A percentile compares a stretch with the other conserved stretches of the same genome.
phyloP scores from a whole-genome alignment of 2,329 filamentous ascomycete species.

The Penicillium decumbens region DNA sequence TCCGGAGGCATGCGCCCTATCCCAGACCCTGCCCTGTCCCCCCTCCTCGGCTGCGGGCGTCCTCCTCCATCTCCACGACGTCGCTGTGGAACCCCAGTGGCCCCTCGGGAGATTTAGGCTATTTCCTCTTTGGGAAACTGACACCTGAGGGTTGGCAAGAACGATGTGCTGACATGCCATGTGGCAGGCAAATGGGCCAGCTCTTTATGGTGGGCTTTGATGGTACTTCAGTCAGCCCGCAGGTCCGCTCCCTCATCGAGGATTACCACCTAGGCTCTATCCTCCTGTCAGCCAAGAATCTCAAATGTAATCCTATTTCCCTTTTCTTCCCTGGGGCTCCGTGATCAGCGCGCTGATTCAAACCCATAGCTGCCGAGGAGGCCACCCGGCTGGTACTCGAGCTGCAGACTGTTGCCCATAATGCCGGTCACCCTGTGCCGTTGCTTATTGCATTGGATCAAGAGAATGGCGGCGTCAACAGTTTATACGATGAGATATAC shows the following conservation, averaged over 20 bases:
- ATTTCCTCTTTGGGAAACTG: slow-evolving; percentile 61
- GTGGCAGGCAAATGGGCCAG: slow-evolving; percentile 56
- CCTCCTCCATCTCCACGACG: slow-evolving; percentile 2
- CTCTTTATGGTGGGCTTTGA: slow-evolving; percentile 66
- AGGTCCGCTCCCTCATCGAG: slow-evolving; percentile 60
- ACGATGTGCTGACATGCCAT: slow-evolving; percentile 43
- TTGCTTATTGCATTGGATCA: slow-evolving; percentile 89
- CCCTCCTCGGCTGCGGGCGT: background rate
- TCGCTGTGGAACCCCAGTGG: slow-evolving; percentile 19
- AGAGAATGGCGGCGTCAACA: slow-evolving; percentile 97
- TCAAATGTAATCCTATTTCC: slow-evolving; percentile 52
- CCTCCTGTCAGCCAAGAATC: slow-evolving; percentile 60
- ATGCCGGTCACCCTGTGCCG: slow-evolving; percentile 84
- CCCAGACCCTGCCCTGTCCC: background rate
- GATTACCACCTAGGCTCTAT: slow-evolving; percentile 80
- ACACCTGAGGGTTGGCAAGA: slow-evolving; percentile 1
- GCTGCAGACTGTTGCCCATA: slow-evolving; percentile 83
- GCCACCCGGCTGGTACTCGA: slow-evolving; percentile 84
- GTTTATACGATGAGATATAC: slow-evolving; percentile 89
- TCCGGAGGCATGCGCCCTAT: slow-evolving; percentile 8
- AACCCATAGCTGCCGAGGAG: slow-evolving; percentile 71
- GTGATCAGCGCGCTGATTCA: background rate
- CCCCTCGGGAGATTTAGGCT: slow-evolving; percentile 55
- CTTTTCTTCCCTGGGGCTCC: background rate
- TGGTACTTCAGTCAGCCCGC: slow-evolving; percentile 58